Evolutionary conservation across 2,329 filamentous ascomycete genomes (phyloP), one percentile per base, ranked within the genome.

Genomic region (Macrophomina phaseolina): DNA sequence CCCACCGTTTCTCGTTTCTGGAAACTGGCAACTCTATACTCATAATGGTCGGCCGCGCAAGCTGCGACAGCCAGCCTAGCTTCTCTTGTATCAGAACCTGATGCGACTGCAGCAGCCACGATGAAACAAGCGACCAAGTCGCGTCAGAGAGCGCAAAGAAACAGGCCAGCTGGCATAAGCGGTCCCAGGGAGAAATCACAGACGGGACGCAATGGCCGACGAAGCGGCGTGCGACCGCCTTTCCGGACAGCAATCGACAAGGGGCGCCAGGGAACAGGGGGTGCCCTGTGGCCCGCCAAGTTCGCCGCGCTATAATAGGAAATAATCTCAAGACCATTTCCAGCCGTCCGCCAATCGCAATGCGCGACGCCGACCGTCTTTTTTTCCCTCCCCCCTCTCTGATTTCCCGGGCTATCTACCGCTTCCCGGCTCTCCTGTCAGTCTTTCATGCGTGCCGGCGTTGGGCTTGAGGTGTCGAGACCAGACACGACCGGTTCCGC

Each of bases 121-220:
- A 48, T 51, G 58, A 62, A 62, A 61, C 56, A 30, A 53, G 49
- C 28, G 56, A 48, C 48, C 56, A 61, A 40, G 23, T 23, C 56
- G 28, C 56, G 56, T 61, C 40, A 60, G 40, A 6, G 40, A 23
- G 23, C 23, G 36, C 36, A 38, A 12, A 38, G 6, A 12, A 38
- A 46, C 34, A 23, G 14, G 12, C 49, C 14, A 60, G 11, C 6
- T 28, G 28, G 40, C 40, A 45, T 48, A 61, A 46, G 56, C 16
- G 40, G 38, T 23, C 23, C 23, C 38, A 45, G 36, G 3, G 46
- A 32, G 32, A 45, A n/a, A 18, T 14, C 12, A 23, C 2, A 40
- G 12, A 45, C 12, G 42, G 42, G 42, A 45, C 11, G 56, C 40
- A 46, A 23, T 46, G 56, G 14, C 55, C 55, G 38, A 55, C 34